Percentiles rank a stretch among this genome's conserved stretches.
phyloP scores from a whole-genome alignment of 225 moss, liverwort and hornwort species.

The Neckera pumila region DNA sequence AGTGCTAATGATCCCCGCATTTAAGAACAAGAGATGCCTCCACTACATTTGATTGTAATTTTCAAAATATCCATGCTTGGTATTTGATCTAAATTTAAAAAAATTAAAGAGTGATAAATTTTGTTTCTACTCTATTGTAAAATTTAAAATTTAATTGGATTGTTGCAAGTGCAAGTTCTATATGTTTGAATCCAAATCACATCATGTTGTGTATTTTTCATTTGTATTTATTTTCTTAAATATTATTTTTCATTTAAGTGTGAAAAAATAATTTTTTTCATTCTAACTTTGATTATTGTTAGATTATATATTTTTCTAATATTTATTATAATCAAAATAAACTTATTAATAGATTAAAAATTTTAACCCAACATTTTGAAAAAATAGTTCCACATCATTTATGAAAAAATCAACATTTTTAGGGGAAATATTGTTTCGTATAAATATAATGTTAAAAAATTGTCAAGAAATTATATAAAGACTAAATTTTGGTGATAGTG shows the following conservation, averaged over 20 bases:
- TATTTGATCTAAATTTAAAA: not conserved
- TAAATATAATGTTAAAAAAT: not conserved
- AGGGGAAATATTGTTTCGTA: not conserved
- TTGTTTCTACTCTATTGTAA: not conserved
- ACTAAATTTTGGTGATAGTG: not conserved
- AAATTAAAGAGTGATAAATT: not conserved
- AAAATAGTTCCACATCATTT: not conserved
- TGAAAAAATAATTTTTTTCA: not conserved
- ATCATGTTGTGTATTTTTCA: not conserved
- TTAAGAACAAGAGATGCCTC: not conserved
- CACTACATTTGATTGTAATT: not conserved
- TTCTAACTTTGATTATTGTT: not conserved
- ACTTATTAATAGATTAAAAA: not conserved
- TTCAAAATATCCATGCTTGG: not conserved
- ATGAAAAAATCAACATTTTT: not conserved
- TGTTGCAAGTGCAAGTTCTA: not conserved
- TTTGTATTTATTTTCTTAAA: not conserved
- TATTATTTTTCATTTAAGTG: rapidly evolving
- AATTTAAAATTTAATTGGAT: not conserved
- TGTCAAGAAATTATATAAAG: not conserved
- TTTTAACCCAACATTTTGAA: not conserved
- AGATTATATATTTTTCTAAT: not conserved
- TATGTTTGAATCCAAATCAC: not conserved
- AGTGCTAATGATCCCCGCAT: not conserved
- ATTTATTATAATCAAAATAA: not conserved